Evolutionary conservation across 2,329 filamentous ascomycete genomes (phyloP).

Genomic region (Bretziella fagacearum): DNA sequence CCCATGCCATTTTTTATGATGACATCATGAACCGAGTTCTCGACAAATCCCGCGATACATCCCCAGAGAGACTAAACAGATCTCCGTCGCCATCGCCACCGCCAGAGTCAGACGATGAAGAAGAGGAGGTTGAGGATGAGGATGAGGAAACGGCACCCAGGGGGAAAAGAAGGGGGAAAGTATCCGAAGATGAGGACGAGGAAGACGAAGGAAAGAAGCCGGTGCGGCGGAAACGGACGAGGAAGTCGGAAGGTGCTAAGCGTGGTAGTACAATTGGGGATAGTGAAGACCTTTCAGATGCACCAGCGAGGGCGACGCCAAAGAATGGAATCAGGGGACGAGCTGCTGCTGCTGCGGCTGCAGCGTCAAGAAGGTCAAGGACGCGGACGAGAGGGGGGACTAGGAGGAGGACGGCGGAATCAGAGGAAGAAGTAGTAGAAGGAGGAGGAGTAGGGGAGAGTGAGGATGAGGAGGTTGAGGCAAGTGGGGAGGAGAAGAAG

Average conservation of each 20-base stretch:
- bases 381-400: slow-evolving; percentile 15
- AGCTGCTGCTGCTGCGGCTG: background rate
- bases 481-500: slow-evolving; percentile 22
- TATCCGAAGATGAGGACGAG: background rate
- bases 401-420: slow-evolving; percentile 15
- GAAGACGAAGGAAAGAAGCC: background rate
- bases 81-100: background rate
- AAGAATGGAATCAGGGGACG: slow-evolving; percentile 1
- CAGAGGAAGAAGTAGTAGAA: slow-evolving; percentile 15
- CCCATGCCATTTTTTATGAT: slow-evolving; percentile 27
- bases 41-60: slow-evolving; percentile 9
- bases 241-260: background rate
- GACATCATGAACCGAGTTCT: slow-evolving; percentile 25
- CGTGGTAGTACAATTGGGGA: slow-evolving; percentile 34
- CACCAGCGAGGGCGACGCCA: slow-evolving; percentile 25
- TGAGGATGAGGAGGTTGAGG: slow-evolving; percentile 24
- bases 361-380: slow-evolving; percentile 20
- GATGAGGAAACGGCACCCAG: background rate
- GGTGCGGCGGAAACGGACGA: background rate
- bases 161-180: no score
- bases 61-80: slow-evolving; percentile 6
- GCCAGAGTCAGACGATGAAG: background rate
- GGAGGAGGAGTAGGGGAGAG: slow-evolving; percentile 25
- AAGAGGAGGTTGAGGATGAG: background rate
- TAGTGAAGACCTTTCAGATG: slow-evolving; percentile 31